These are phyloP conservation scores for Yarrowia hollandica DNA, from an alignment of 805 yeast species.

Conservation along the genomic window DNA sequence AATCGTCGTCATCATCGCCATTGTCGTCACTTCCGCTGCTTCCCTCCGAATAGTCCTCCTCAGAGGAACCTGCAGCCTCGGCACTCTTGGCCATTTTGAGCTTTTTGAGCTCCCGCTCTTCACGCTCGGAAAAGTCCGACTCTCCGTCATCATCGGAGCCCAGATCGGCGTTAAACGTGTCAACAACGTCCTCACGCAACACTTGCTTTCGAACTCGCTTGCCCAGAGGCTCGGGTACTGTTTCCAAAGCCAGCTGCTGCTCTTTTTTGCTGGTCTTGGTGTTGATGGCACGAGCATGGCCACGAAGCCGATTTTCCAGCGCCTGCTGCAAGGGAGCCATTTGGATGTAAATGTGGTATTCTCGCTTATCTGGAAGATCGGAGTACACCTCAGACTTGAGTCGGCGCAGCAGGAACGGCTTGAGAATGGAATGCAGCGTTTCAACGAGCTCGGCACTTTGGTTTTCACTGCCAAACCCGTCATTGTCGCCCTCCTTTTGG, in stretches of 20 bases:
- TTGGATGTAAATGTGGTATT: slow-evolving; percentile 75
- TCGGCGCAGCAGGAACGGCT: slow-evolving; percentile 84
- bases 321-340: slow-evolving; percentile 62
- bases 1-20: not conserved
- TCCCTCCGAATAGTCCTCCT: not conserved
- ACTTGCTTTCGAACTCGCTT: not conserved
- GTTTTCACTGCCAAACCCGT: slow-evolving; percentile 40
- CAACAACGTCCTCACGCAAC: not conserved
- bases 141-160: slow-evolving; percentile 6
- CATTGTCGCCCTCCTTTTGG: slow-evolving; percentile 47
- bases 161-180: slow-evolving; percentile 14
- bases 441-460: slow-evolving; percentile 59
- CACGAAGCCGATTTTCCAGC: slow-evolving; percentile 49
- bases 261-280: not conserved
- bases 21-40: not conserved
- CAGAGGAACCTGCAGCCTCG: not conserved
- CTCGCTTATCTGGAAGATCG: slow-evolving; percentile 82
- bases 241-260: not conserved
- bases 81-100: not conserved
- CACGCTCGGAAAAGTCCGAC: not conserved
- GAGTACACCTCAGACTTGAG: slow-evolving; percentile 71
- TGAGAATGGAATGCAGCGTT: slow-evolving; percentile 80
- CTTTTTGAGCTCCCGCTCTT: not conserved
- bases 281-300: not conserved
- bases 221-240: slow-evolving; percentile 1